These are phyloP conservation scores for Neoascochyta sp. DNA, from an alignment of 2,329 filamentous ascomycete species.

Conservation along the genomic window DNA sequence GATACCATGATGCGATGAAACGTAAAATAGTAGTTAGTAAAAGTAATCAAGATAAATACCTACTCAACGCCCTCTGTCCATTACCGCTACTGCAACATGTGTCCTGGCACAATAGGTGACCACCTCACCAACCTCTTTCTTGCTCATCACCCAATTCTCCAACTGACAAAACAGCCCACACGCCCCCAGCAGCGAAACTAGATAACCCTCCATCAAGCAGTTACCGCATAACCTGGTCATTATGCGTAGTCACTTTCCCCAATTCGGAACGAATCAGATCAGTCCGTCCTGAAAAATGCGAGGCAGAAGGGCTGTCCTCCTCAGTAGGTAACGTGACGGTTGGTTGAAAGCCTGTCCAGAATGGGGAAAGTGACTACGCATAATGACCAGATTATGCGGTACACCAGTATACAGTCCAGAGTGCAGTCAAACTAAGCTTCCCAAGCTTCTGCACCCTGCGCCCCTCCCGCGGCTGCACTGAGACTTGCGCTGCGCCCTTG, in stretches of 20 bases:
- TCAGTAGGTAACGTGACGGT: no score
- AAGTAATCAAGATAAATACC: neutral
- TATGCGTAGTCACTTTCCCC: neutral
- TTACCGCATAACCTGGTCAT: neutral
- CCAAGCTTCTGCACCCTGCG: neutral
- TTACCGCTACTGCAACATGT: no score
- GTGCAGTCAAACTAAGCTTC: neutral
- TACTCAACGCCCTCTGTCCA: neutral
- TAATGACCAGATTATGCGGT: neutral
- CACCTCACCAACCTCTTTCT: neutral
- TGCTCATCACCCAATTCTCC: neutral
- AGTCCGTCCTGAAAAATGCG: no score
- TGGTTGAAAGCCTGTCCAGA: no score
- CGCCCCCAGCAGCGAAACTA: no score
- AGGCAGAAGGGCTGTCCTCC: no score
- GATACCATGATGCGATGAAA: conserved; percentile 9
- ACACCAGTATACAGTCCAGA: neutral
- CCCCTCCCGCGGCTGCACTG: neutral
- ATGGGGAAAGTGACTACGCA: neutral
- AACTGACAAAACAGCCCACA: no score
- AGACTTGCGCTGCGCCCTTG: neutral
- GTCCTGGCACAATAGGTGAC: neutral
- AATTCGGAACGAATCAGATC: neutral
- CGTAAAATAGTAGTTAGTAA: conserved; percentile 4
- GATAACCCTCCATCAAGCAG: no score